Evolutionary conservation across 345 rosid genomes (phyloP).

Genomic region (Populus simonii): DNA sequence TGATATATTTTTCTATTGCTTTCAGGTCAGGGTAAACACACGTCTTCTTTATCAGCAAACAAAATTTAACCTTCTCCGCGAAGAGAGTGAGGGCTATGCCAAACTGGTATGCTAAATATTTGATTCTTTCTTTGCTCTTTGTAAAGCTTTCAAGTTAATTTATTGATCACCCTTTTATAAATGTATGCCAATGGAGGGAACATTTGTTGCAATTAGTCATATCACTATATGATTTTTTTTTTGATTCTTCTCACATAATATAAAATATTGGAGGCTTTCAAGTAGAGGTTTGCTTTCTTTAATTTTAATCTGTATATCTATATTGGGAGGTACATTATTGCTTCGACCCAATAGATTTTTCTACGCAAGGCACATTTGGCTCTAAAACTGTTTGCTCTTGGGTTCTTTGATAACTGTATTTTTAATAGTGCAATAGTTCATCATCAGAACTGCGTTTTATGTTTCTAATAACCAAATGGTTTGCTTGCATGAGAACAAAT

Average conservation of each 20-base stretch:
- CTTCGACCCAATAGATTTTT: neutral
- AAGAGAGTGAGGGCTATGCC: conserved; percentile 99
- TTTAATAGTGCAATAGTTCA: neutral
- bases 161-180: neutral
- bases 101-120: conserved; percentile 62
- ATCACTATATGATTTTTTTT: neutral
- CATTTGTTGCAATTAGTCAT: neutral
- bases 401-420: neutral
- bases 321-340: neutral
- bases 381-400: neutral
- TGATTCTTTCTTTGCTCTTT: neutral
- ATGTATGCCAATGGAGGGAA: neutral
- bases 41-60: conserved; percentile 99
- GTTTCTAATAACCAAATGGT: neutral
- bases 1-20: conserved; percentile 21
- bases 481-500: neutral
- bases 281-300: neutral
- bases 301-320: neutral
- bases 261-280: neutral
- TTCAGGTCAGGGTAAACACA: conserved; percentile 95
- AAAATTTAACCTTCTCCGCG: conserved; percentile 94
- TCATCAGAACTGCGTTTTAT: neutral
- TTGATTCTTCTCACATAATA: neutral
- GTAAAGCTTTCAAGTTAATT: neutral
- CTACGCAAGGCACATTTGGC: neutral